These are phyloP conservation scores for Amoeboaphelidium occidentale DNA, from an alignment of 371 early-diverging fungal species.

Conservation along the genomic window DNA sequence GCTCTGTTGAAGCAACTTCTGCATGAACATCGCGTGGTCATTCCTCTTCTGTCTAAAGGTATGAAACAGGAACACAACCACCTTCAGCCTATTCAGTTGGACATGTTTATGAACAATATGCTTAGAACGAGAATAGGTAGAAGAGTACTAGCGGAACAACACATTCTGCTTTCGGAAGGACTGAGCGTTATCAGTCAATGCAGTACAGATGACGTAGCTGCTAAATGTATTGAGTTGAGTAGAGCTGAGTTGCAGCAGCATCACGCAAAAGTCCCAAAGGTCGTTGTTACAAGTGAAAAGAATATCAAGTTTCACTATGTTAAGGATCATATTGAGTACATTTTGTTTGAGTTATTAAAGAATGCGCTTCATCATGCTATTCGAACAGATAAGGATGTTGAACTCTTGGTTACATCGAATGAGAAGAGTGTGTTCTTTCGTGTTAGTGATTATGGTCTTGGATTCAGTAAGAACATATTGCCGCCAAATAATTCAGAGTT, in stretches of 20 bases:
- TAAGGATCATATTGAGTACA: slow-evolving; percentile 79
- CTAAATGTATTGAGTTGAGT: slow-evolving; percentile 25
- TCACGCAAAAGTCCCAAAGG: slow-evolving; percentile 18
- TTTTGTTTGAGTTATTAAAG: slow-evolving; percentile 70
- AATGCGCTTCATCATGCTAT: no score
- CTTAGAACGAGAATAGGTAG: slow-evolving; percentile 70
- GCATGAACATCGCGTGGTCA: slow-evolving; percentile 40
- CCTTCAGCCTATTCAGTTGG: slow-evolving; percentile 26
- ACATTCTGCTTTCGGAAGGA: slow-evolving; percentile 47
- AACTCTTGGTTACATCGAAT: no score
- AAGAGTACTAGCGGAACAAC: slow-evolving; percentile 77
- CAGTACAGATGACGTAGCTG: slow-evolving; percentile 25
- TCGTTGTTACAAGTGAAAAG: slow-evolving; percentile 32
- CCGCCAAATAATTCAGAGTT: no score
- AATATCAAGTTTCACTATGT: slow-evolving; percentile 47
- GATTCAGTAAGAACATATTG: no score
- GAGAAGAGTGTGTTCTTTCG: no score
- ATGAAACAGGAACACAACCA: slow-evolving; percentile 46
- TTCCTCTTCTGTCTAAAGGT: slow-evolving; percentile 56
- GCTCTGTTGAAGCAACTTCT: slow-evolving; percentile 28
- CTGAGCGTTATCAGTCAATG: slow-evolving; percentile 30
- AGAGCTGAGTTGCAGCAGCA: slow-evolving; percentile 4
- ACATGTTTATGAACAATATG: slow-evolving; percentile 69
- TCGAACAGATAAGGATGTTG: no score
- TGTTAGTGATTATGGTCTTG: no score